These are phyloP conservation scores for Aspergillus sp. DNA, from an alignment of 2,329 filamentous ascomycete species.

Conservation along the genomic window DNA sequence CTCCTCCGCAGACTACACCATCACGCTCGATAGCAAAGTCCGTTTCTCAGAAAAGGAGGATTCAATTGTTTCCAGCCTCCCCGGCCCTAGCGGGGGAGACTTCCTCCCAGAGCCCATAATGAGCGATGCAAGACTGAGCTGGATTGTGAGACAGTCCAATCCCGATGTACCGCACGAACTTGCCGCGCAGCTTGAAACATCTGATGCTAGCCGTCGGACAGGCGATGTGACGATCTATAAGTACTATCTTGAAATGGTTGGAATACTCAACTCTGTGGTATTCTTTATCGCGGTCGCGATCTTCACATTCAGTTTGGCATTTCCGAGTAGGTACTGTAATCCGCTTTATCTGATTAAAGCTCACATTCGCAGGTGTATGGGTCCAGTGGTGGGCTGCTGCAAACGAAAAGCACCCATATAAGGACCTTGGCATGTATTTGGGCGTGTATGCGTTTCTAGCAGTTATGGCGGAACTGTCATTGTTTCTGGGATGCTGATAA, in stretches of 20 bases:
- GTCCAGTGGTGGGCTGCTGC: constrained; percentile 1
- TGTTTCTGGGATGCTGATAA: constrained; percentile 1
- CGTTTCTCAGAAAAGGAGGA: constrained; percentile 12
- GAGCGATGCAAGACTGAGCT: neutral
- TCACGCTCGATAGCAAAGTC: constrained; percentile 44
- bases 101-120: neutral
- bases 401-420: neutral
- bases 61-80: neutral
- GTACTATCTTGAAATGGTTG: constrained; percentile 7
- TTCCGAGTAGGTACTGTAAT: neutral
- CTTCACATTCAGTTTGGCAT: constrained; percentile 2
- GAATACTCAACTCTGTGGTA: neutral
- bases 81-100: neutral
- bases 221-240: constrained; percentile 11
- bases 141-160: neutral
- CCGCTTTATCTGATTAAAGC: neutral
- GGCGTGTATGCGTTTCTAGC: neutral
- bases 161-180: neutral
- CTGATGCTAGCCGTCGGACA: neutral
- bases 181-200: neutral
- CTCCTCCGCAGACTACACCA: constrained; percentile 48
- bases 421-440: neutral
- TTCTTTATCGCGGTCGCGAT: neutral
- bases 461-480: neutral
- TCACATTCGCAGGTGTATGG: neutral